A percentile compares a stretch with the other conserved stretches of the same genome.
phyloP scores from a whole-genome alignment of 2,329 filamentous ascomycete species.

The Aspergillus sp. region DNA sequence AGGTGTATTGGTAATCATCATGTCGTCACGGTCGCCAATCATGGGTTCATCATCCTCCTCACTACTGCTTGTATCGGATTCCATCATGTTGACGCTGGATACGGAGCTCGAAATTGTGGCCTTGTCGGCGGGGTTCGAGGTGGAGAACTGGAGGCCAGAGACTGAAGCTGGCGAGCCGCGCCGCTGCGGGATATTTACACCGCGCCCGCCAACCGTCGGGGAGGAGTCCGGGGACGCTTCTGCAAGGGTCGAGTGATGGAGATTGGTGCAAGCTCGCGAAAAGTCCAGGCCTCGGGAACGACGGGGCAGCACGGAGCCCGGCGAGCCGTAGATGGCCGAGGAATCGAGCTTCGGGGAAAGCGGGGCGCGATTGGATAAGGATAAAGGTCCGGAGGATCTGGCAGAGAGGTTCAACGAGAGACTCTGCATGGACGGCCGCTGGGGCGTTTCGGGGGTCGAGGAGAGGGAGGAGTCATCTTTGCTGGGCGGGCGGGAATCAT shows the following conservation, averaged over 20 bases:
- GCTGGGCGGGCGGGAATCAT: constrained; percentile 56
- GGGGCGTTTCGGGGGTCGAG: constrained; percentile 68
- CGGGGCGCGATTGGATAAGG: constrained; percentile 62
- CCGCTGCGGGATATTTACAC: constrained; percentile 60
- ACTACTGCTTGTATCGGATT: constrained; percentile 74
- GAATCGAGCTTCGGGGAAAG: constrained; percentile 85
- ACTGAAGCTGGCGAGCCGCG: constrained; percentile 63
- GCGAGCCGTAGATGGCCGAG: constrained; percentile 81
- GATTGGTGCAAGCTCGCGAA: constrained; percentile 85
- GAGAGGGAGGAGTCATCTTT: constrained; percentile 68
- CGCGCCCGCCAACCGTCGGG: constrained; percentile 74
- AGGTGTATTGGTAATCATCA: constrained; percentile 71
- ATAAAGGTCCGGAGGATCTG: constrained; percentile 51
- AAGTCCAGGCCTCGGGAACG: constrained; percentile 91
- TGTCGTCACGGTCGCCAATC: constrained; percentile 72
- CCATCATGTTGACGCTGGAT: constrained; percentile 76
- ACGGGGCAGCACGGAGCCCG: constrained; percentile 82
- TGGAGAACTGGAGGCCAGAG: constrained; percentile 66
- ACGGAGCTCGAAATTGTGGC: constrained; percentile 76
- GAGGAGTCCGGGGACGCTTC: constrained; percentile 90
- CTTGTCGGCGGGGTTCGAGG: constrained; percentile 69
- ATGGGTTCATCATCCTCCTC: constrained; percentile 64
- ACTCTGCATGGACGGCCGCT: constrained; percentile 65
- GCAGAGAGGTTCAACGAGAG: constrained; percentile 71
- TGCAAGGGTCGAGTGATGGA: constrained; percentile 93